A percentile compares a stretch with the other conserved stretches of the same genome.
Conservation (phyloP, 2,329 filamentous ascomycete genomes). For the Penicillium sp. region DNA sequence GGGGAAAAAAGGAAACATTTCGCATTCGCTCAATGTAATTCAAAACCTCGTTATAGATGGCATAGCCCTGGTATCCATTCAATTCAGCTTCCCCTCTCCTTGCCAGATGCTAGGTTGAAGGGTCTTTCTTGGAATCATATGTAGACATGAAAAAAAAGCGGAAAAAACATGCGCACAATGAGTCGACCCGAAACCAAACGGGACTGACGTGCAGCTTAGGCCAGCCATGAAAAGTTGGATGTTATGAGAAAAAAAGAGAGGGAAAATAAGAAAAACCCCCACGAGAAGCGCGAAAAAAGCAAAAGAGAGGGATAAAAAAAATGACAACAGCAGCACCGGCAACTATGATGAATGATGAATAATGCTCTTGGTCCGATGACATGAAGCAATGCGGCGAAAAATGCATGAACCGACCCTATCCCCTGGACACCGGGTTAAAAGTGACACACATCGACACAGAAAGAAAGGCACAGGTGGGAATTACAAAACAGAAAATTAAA, state of each 20-base stretch:
- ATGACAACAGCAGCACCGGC: neutral
- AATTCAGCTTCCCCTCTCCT: neutral
- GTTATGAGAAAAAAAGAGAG: no score
- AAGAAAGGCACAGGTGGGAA: neutral
- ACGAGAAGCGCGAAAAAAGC: neutral
- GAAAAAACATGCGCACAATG: no score
- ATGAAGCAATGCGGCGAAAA: constrained; percentile 5
- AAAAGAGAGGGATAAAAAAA: neutral
- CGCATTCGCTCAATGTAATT: no score
- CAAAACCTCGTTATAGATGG: no score
- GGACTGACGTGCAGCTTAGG: neutral
- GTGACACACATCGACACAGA: neutral
- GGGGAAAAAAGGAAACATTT: neutral
- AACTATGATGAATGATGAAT: constrained; percentile 7
- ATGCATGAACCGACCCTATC: constrained; percentile 1
- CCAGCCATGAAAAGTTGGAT: neutral
- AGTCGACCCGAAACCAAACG: neutral
- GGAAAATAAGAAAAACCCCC: neutral
- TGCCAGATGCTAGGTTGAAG: neutral
- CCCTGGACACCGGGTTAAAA: constrained; percentile 3
- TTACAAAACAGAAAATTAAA: neutral
- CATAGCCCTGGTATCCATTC: constrained; percentile 1
- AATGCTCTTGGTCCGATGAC: constrained; percentile 2
- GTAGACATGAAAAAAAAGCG: no score
- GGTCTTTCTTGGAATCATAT: no score